phyloP scores from a whole-genome alignment of 441 rosid species.

The Erodium trifolium region DNA sequence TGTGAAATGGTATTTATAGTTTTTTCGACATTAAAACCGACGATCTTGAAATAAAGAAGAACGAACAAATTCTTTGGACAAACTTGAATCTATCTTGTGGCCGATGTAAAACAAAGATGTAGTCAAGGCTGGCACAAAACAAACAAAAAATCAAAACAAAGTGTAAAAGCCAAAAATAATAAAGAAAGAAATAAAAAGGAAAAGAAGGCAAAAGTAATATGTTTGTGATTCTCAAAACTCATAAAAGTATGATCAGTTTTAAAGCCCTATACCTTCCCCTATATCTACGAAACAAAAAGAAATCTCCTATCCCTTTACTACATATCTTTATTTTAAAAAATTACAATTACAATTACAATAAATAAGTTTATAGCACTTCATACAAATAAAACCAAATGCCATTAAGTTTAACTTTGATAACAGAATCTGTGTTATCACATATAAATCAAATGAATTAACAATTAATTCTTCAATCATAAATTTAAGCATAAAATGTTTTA shows the following conservation, averaged over 20 bases:
- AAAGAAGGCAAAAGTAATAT: not conserved
- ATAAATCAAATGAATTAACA: no score
- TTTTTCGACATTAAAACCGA: no score
- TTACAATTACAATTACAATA: no score
- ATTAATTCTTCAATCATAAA: no score
- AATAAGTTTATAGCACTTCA: no score
- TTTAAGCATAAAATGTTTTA: no score
- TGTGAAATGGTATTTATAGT: not conserved
- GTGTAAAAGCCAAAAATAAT: not conserved
- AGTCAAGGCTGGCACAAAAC: not conserved
- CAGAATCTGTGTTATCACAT: no score
- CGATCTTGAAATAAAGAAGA: not conserved
- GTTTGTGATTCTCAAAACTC: not conserved
- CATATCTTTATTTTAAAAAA: not conserved
- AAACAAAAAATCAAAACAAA: not conserved
- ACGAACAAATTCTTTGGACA: not conserved
- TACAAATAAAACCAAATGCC: no score
- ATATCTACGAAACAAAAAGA: not conserved
- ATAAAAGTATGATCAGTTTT: constrained; percentile 2
- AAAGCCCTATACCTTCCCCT: constrained; percentile 6
- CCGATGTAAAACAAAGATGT: constrained; percentile 3
- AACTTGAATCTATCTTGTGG: not conserved
- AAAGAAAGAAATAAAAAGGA: not conserved
- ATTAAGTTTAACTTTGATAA: no score
- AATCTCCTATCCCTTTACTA: not conserved